Percentiles rank a stretch among this genome's conserved stretches.
Evolutionary conservation across 2,329 filamentous ascomycete genomes (phyloP).

Genomic region (Arthrobotrys pseudoclavata): DNA sequence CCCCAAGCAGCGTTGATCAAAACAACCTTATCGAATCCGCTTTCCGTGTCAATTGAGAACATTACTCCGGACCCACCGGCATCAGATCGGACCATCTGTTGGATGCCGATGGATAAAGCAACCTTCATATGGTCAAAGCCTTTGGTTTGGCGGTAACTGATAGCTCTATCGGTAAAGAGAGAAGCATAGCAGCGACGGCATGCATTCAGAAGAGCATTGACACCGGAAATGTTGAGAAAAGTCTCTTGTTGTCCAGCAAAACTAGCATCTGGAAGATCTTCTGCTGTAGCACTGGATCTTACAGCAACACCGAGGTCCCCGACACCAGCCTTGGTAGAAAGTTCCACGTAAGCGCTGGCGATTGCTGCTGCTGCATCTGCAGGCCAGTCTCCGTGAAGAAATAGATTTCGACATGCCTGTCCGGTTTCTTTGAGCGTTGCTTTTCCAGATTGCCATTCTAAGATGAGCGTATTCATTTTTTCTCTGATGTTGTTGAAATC

Average conservation of each 20-base stretch:
- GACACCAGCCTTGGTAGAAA: slow-evolving; percentile 61
- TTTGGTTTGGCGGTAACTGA: slow-evolving; percentile 64
- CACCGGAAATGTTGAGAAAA: slow-evolving; percentile 66
- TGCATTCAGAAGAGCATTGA: slow-evolving; percentile 64
- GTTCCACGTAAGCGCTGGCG: slow-evolving; percentile 63
- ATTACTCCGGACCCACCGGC: slow-evolving; percentile 66
- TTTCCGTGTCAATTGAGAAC: slow-evolving; percentile 67
- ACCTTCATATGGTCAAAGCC: slow-evolving; percentile 64
- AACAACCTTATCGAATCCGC: slow-evolving; percentile 66
- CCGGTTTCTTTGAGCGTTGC: slow-evolving; percentile 64
- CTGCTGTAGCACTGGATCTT: slow-evolving; percentile 66
- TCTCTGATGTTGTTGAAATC: slow-evolving; percentile 65
- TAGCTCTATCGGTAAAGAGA: slow-evolving; percentile 66
- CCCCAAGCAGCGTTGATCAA: slow-evolving; percentile 64
- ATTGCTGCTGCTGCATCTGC: slow-evolving; percentile 64
- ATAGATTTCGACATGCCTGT: slow-evolving; percentile 63
- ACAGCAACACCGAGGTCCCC: slow-evolving; percentile 65
- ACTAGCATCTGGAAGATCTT: slow-evolving; percentile 66
- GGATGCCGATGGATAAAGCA: slow-evolving; percentile 64
- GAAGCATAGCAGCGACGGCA: slow-evolving; percentile 66
- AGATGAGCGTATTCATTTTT: slow-evolving; percentile 64
- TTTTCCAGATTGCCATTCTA: slow-evolving; percentile 64
- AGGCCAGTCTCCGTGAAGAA: slow-evolving; percentile 65
- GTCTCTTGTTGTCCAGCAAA: slow-evolving; percentile 67
- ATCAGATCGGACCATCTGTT: slow-evolving; percentile 65